Base-by-base conservation (phyloP, 2,329 filamentous ascomycete species). In the Calonectria henricotiae region DNA sequence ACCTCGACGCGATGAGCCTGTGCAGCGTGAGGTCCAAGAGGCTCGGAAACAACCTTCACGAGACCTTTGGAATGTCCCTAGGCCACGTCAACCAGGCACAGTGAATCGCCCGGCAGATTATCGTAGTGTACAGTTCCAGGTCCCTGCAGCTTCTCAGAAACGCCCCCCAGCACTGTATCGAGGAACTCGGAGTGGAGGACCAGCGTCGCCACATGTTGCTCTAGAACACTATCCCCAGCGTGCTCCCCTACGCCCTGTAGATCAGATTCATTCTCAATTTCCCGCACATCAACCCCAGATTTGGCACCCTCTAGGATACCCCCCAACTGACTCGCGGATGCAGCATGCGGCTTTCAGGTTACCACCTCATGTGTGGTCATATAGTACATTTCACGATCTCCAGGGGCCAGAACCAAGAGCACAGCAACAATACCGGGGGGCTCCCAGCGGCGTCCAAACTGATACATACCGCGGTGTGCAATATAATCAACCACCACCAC, bases 291-390 rank as follows among this genome's bases (percentile, higher is more conserved):
- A 47, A 13, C 46, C 46, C 8, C 13, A 13, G 2, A 49, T 35
- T 13, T 55, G 30, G 51, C 20, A 55, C n/a, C 51, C 51, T n/a
- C 32, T 15, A 13, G 32, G 51, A 55, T 55, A 37, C n/a, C 51
- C 51, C 2, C 51, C 51, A 4, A 23, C 35, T n/a, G n/a, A 60
- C 20, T 35, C 55, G 23, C 55, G 5, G 4, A n/a, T 43, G 2
- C 55, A 30, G 5, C 23, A 60, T 3, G 15, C 23, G 12, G 55
- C 55, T 5, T 60, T 43, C 23, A 30, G 27, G 2, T 27, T 27
- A 9, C 55, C 35, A 20, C 37, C 37, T n/a, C 8, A 11, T 7
- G 9, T 4, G 9, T 13, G 15, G 8, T 13, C 37, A 7, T 12
- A 23, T 25, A 37, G 5, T 13, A 1, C 51, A 13, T 55, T 13